These are phyloP conservation scores for Cystobasidium sp. DNA, from an alignment of 1,284 basidiomycete species.

Conservation along the genomic window DNA sequence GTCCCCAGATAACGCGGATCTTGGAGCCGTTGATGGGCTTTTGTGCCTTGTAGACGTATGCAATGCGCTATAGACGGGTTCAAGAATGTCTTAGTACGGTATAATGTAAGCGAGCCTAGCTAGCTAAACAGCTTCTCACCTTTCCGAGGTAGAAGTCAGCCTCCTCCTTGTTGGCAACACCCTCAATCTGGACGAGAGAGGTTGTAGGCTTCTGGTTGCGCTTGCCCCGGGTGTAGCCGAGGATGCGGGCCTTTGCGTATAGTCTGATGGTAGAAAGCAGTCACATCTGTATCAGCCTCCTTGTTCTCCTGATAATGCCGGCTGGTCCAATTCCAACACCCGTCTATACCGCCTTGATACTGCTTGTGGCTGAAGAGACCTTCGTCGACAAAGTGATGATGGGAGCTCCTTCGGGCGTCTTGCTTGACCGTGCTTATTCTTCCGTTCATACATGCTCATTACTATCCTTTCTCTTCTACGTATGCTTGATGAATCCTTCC, in stretches of 20 bases:
- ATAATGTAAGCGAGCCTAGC: background rate
- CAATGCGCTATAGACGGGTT: slow-evolving; percentile 71
- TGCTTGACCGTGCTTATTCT: no score
- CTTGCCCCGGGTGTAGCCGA: slow-evolving; percentile 98
- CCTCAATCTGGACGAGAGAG: slow-evolving; percentile 95
- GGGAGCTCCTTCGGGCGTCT: no score
- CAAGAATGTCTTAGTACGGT: background rate
- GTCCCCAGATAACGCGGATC: slow-evolving; percentile 62
- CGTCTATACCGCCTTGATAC: no score
- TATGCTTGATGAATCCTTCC: background rate
- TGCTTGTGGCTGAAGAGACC: no score
- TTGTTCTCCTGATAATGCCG: no score
- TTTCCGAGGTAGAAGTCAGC: slow-evolving; percentile 98
- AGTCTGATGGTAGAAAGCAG: slow-evolving; percentile 55
- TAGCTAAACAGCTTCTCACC: slow-evolving; percentile 63
- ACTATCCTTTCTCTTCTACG: no score
- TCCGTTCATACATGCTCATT: no score
- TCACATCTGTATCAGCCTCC: background rate
- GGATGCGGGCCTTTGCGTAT: slow-evolving; percentile 95
- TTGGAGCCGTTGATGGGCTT: slow-evolving; percentile 58
- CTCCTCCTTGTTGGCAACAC: slow-evolving; percentile 89
- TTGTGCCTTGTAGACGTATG: slow-evolving; percentile 79
- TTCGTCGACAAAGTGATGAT: no score
- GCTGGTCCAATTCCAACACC: no score
- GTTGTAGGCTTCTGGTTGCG: slow-evolving; percentile 94